phyloP scores from a whole-genome alignment of 441 rosid species.

The Jatropha podagrica region DNA sequence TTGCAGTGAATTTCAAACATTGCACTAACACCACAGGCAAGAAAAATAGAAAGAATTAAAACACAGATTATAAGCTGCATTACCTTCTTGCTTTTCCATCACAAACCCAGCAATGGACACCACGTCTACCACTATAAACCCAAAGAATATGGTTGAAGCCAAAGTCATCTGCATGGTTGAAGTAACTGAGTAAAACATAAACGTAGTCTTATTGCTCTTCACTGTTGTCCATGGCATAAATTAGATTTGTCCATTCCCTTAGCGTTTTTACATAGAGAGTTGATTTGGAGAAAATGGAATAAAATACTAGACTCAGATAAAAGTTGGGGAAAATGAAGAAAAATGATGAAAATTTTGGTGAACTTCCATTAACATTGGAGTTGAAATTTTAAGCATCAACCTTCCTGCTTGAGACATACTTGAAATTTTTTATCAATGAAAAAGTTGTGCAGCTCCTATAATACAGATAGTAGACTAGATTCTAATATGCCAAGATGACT shows the following conservation, averaged over 20 bases:
- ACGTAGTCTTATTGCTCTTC: neutral
- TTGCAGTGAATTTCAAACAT: constrained; percentile 17
- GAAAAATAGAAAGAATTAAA: neutral
- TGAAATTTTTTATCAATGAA: neutral
- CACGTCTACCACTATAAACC: constrained; percentile 97
- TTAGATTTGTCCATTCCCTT: neutral
- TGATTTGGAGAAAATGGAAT: neutral
- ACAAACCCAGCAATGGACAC: constrained; percentile 99
- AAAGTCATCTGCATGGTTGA: constrained; percentile 68
- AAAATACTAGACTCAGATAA: neutral
- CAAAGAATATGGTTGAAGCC: constrained; percentile 89
- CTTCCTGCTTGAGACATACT: neutral
- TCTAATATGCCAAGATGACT: neutral
- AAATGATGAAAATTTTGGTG: neutral
- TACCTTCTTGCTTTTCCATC: constrained; percentile 94
- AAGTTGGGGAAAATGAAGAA: neutral
- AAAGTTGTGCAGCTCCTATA: neutral
- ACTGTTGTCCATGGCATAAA: neutral
- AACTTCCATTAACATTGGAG: neutral
- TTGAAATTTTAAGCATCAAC: neutral
- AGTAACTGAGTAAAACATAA: neutral
- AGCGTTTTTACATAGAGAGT: neutral
- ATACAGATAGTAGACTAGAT: neutral
- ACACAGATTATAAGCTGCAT: constrained; percentile 14
- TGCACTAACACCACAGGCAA: neutral